These are phyloP conservation scores for Ophiorrhiza pumila DNA, from an alignment of 257 asterid species.

Conservation along the genomic window DNA sequence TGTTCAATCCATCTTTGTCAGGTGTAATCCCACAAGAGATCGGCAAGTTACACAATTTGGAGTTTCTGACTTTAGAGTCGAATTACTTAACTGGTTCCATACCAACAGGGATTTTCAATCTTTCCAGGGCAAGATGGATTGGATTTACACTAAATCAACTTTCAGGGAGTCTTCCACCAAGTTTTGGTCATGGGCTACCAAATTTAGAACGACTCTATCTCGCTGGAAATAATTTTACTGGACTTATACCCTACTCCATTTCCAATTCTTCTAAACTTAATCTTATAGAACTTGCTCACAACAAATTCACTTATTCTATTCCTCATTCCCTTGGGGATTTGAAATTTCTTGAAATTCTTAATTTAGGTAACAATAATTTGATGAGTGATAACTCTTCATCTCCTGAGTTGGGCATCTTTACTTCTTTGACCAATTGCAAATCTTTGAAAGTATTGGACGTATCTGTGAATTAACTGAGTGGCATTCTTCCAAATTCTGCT, in stretches of 20 bases:
- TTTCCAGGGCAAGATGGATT: background rate
- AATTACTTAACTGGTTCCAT: conserved; percentile 24
- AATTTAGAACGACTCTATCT: conserved; percentile 13
- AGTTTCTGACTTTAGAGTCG: background rate
- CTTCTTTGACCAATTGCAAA: conserved; percentile 3
- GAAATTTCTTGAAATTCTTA: background rate
- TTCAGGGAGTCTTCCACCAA: conserved; percentile 20
- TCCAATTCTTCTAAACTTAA: conserved; percentile 29
- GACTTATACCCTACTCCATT: conserved; percentile 25
- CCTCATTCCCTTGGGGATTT: conserved; percentile 30
- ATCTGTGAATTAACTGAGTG: background rate
- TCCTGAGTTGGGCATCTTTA: conserved; percentile 12
- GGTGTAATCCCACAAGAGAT: conserved; percentile 27
- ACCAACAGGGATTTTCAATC: conserved; percentile 21
- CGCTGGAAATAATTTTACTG: conserved; percentile 2
- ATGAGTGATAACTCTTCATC: background rate
- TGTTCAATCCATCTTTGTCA: background rate
- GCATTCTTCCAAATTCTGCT: background rate
- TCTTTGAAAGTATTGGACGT: background rate
- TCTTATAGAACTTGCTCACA: background rate
- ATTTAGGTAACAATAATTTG: background rate
- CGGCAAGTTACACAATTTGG: conserved; percentile 16
- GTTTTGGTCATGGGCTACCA: conserved; percentile 18
- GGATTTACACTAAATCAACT: background rate
- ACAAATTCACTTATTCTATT: conserved; percentile 22